These are phyloP conservation scores for Linnemannia elongata DNA, from an alignment of 192 early-diverging fungal genomes.

Conservation along the genomic window DNA sequence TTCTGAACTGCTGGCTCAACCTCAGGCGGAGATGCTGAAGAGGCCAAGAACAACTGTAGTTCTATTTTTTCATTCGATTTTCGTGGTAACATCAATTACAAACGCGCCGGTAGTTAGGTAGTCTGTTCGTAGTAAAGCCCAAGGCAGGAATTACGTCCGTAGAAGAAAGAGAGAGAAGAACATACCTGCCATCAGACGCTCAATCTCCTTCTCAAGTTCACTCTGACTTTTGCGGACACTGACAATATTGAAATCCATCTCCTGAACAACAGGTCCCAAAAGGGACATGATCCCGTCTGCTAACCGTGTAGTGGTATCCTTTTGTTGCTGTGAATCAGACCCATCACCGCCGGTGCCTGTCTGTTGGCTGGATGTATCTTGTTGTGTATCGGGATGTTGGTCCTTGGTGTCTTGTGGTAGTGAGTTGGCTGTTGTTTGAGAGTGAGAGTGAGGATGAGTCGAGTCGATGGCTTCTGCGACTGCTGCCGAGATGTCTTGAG, in stretches of 20 bases:
- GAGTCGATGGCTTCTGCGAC: conserved; percentile 33
- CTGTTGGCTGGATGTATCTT: not conserved
- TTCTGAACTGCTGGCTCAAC: conserved; percentile 67
- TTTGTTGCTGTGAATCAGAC: not conserved
- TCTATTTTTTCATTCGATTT: conserved; percentile 44
- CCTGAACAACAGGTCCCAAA: conserved; percentile 61
- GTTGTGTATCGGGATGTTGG: not conserved
- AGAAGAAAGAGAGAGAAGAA: not conserved
- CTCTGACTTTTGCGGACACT: conserved; percentile 65
- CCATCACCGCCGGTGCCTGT: not conserved
- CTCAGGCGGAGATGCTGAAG: conserved; percentile 61
- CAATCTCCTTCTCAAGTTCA: conserved; percentile 71
- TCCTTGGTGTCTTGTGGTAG: not conserved
- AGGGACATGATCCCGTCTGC: conserved; percentile 60
- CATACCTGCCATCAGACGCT: conserved; percentile 68
- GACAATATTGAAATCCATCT: conserved; percentile 67
- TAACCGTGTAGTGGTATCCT: conserved; percentile 33
- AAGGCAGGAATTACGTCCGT: too few species aligned
- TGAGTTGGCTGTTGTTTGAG: not conserved
- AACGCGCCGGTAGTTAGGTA: not conserved
- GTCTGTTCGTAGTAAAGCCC: not conserved
- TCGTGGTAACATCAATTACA: not conserved
- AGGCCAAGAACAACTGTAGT: conserved; percentile 64
- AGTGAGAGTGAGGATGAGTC: not conserved
- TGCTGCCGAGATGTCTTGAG: conserved; percentile 20